Evolutionary conservation across 2,329 filamentous ascomycete genomes (phyloP).

Genomic region (Diatrype stigma): DNA sequence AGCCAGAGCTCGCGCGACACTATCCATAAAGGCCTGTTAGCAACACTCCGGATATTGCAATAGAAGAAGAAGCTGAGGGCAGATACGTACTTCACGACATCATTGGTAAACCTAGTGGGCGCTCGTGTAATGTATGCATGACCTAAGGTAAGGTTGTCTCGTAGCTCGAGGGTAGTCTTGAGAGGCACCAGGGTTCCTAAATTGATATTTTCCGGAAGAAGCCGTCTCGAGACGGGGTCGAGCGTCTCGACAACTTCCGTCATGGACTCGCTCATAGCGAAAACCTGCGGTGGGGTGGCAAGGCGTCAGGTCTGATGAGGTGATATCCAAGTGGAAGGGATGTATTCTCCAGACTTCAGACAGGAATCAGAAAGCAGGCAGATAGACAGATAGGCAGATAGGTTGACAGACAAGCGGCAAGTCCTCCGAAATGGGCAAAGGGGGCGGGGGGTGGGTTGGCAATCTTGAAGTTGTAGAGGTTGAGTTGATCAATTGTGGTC

Average conservation of each 20-base stretch:
- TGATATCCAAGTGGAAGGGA: slow-evolving; percentile 1
- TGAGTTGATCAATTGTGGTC: not conserved
- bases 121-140: slow-evolving; percentile 68
- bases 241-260: slow-evolving; percentile 33
- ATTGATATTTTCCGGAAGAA: slow-evolving; percentile 27
- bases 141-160: slow-evolving; percentile 54
- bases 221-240: slow-evolving; percentile 30
- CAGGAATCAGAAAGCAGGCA: not conserved
- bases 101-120: slow-evolving; percentile 67
- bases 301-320: slow-evolving; percentile 20
- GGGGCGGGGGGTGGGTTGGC: not conserved
- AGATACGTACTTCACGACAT: slow-evolving; percentile 62
- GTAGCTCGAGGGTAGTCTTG: slow-evolving; percentile 61
- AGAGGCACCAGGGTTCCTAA: slow-evolving; percentile 49
- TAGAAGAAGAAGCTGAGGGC: slow-evolving; percentile 4
- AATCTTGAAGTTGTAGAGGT: not conserved
- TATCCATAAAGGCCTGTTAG: slow-evolving; percentile 30
- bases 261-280: slow-evolving; percentile 34
- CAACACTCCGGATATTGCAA: slow-evolving; percentile 3
- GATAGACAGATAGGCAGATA: not conserved
- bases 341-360: slow-evolving; percentile 3
- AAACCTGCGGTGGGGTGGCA: slow-evolving; percentile 25
- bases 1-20: slow-evolving; percentile 52
- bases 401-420: not conserved
- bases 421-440: not conserved